phyloP scores from a whole-genome alignment of 305 asterid genomes.

The Fraxinus greggii region DNA sequence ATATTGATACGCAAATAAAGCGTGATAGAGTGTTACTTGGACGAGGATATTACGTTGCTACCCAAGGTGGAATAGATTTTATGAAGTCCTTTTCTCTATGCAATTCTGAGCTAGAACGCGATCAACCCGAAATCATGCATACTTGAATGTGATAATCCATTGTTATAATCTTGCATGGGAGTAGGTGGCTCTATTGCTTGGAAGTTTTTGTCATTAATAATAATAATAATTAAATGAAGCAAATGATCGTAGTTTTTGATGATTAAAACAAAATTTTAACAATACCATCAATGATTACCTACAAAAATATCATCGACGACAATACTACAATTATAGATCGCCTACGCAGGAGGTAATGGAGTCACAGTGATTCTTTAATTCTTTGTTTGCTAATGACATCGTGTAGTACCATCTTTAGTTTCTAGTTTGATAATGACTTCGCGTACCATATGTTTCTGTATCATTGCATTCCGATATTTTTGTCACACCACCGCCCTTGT shows the following conservation, averaged over 20 bases:
- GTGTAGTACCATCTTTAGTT: not conserved
- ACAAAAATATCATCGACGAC: not conserved
- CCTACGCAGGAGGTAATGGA: not conserved
- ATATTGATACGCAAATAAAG: not conserved
- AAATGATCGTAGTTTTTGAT: not conserved
- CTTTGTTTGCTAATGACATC: not conserved
- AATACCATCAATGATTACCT: not conserved
- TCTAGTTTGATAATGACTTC: not conserved
- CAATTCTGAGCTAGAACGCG: not conserved
- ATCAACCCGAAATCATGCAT: not conserved
- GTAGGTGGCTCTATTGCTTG: not conserved
- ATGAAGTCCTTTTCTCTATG: not conserved
- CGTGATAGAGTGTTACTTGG: not conserved
- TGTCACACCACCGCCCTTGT: not conserved
- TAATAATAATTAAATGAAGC: not conserved
- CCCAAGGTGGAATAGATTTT: not conserved
- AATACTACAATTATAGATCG: not conserved
- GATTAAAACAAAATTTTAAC: not conserved
- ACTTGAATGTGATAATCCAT: not conserved
- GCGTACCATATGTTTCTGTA: not conserved
- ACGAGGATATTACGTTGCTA: not conserved
- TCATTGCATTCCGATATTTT: not conserved
- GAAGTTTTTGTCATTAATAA: not conserved
- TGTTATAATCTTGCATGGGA: not conserved
- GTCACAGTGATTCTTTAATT: not conserved